These are phyloP conservation scores for Thecaphora thlaspeos DNA, from an alignment of 1,284 basidiomycete genomes.

Conservation along the genomic window DNA sequence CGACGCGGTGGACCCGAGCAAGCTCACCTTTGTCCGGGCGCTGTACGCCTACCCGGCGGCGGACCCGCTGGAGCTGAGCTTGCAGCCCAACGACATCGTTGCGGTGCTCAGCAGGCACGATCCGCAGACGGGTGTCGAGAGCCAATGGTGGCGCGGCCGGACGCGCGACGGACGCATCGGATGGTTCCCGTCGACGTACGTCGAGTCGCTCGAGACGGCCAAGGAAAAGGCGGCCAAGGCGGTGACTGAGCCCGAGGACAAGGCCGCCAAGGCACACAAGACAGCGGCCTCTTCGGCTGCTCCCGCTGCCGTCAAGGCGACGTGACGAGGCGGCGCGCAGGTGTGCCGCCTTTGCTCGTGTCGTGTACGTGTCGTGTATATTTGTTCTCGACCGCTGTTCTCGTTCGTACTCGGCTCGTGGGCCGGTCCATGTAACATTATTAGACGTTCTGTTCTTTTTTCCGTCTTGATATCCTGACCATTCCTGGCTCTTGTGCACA, in stretches of 20 bases:
- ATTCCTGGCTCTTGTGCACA: too few relatives aligned
- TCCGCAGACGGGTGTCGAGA: constrained; percentile 65
- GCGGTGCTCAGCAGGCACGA: constrained; percentile 76
- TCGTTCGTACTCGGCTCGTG: too few relatives aligned
- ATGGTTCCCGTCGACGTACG: constrained; percentile 82
- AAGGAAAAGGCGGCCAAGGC: constrained; percentile 46
- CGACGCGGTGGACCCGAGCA: constrained; percentile 61
- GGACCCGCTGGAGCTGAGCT: constrained; percentile 71
- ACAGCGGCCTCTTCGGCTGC: too few relatives aligned
- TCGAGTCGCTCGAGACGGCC: constrained; percentile 55
- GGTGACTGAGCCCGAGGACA: constrained; percentile 10
- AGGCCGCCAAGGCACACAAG: constrained; percentile 27
- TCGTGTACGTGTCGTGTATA: too few relatives aligned
- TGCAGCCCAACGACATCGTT: constrained; percentile 89
- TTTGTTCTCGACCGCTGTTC: too few relatives aligned
- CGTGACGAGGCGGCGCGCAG: too few relatives aligned
- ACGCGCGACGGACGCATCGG: constrained; percentile 90
- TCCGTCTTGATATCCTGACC: too few relatives aligned
- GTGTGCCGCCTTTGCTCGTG: too few relatives aligned
- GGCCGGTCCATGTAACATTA: too few relatives aligned
- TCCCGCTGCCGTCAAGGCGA: too few relatives aligned
- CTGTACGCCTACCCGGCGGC: constrained; percentile 70
- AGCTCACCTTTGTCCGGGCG: constrained; percentile 82
- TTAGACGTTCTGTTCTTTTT: too few relatives aligned
- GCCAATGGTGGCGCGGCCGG: constrained; percentile 94